Evolutionary conservation across 495 filamentous ascomycete species (phyloP), one percentile per base, ranked within the genome.

Genomic region (Penicillium desertorum): DNA sequence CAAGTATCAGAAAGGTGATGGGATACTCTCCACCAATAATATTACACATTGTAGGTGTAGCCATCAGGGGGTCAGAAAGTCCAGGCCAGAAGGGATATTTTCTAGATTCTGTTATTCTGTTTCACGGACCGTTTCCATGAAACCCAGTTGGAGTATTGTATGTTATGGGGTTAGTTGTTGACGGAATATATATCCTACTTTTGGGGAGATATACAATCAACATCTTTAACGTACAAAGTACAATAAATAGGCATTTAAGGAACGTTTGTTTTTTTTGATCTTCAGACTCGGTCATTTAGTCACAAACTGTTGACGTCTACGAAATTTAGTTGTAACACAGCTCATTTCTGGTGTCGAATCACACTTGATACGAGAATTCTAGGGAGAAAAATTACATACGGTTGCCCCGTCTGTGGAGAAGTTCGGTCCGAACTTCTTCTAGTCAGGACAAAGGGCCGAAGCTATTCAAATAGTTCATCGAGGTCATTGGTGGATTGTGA

Each of bases 381-480:
- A 16, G 51, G 39, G 11, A 43, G 12, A 53, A 8, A 1, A 42
- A 42, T 10, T 47, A 27, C 1, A n/a, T 20, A 46, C 19, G 27
- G 27, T n/a, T 20, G 12, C 37, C 22, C 29, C n/a, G 23, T 46
- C 32, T 46, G 53, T 55, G 43, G 52, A 16, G 41, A 44, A 44
- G 36, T 16, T 30, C 36, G 29, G 30, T n/a, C 39, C 19, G 22
- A 36, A 22, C 53, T 23, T 50, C 54, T 22, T 46, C 54, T 23
- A 23, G 45, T 43, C 37, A 20, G 41, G 42, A 45, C 12, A 45
- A 53, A 58, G 2, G 23, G 32, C 48, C 56, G 56, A 58, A 52
- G 56, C 20, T 58, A 52, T 58, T 52, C 41, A 37, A 57, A 58
- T 58, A 58, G 41, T 52, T 52, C 47, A 12, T 46, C 20, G 3